A percentile compares a stretch with the other conserved stretches of the same genome.
Conservation (phyloP, 75 land plant species). For the Pinus albicaulis region DNA sequence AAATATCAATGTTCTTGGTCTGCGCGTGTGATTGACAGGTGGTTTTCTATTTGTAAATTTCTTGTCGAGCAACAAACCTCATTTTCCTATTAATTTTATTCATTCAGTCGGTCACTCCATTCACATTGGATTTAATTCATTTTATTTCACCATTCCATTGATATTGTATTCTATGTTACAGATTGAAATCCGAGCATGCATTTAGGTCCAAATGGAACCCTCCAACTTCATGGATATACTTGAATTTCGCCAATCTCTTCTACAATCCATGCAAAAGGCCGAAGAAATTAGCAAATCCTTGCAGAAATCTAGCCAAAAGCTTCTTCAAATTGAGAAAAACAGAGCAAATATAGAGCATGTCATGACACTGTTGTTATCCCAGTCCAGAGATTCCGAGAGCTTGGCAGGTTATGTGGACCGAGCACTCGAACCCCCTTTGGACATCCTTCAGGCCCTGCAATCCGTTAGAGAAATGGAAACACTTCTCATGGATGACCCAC, state of each 20-base stretch:
- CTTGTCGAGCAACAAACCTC: too few relatives aligned
- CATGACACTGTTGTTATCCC: background rate
- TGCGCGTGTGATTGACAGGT: too few relatives aligned
- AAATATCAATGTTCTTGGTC: too few relatives aligned
- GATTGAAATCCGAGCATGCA: too few relatives aligned
- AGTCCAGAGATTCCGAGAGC: background rate
- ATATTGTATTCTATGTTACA: too few relatives aligned
- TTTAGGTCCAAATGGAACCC: too few relatives aligned
- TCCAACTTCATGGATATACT: background rate
- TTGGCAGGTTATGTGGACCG: background rate
- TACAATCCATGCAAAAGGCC: background rate
- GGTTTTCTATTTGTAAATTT: too few relatives aligned
- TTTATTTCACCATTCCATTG: too few relatives aligned
- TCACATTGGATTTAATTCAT: too few relatives aligned
- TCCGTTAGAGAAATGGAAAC: background rate
- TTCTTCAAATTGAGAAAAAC: background rate
- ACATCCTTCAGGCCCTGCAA: background rate
- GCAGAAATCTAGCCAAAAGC: background rate
- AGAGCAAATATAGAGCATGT: slow-evolving; percentile 4
- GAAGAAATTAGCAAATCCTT: background rate
- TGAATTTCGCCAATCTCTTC: background rate
- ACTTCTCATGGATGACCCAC: slow-evolving; percentile 2
- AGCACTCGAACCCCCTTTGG: background rate
- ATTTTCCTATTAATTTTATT: too few relatives aligned
- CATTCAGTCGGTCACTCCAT: too few relatives aligned